Conservation (phyloP, 2,329 filamentous ascomycete genomes). For the Alternaria arborescens region DNA sequence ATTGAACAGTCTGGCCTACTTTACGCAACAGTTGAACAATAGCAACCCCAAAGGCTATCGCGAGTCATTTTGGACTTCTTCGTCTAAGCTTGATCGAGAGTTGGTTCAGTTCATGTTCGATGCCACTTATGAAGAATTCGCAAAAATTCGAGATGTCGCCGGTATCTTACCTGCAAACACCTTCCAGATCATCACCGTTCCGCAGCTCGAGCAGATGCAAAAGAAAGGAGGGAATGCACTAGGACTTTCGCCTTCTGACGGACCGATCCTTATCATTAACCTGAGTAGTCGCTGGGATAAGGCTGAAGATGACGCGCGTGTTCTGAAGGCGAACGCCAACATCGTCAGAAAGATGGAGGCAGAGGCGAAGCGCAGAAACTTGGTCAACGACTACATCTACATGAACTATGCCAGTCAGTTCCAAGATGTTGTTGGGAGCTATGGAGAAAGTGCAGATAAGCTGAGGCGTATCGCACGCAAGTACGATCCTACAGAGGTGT, state of each 20-base stretch:
- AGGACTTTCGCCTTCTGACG: constrained; percentile 20
- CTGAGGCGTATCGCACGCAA: constrained; percentile 14
- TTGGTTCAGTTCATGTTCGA: constrained; percentile 21
- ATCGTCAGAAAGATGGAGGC: constrained; percentile 19
- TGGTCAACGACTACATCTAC: constrained; percentile 36
- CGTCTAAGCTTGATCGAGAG: constrained; percentile 26
- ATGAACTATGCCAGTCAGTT: constrained; percentile 57
- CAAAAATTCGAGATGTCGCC: background rate
- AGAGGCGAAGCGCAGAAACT: constrained; percentile 15
- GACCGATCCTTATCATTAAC: constrained; percentile 21
- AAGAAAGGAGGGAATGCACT: constrained; percentile 35
- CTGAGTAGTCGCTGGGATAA: constrained; percentile 22
- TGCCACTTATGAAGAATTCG: constrained; percentile 21
- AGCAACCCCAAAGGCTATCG: constrained; percentile 19
- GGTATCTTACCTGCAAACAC: constrained; percentile 24
- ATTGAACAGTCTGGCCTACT: constrained; percentile 25
- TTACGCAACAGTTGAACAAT: constrained; percentile 22
- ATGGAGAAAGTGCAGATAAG: constrained; percentile 44
- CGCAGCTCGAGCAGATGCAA: constrained; percentile 24
- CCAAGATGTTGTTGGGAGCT: constrained; percentile 54
- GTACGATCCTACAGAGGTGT: constrained; percentile 19
- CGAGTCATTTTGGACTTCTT: constrained; percentile 31
- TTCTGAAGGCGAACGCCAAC: constrained; percentile 19
- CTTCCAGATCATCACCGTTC: constrained; percentile 31
- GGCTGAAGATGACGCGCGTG: constrained; percentile 24